Conservation (phyloP, 352 stramenopile genomes). For the Aphanomyces cochlioides region DNA sequence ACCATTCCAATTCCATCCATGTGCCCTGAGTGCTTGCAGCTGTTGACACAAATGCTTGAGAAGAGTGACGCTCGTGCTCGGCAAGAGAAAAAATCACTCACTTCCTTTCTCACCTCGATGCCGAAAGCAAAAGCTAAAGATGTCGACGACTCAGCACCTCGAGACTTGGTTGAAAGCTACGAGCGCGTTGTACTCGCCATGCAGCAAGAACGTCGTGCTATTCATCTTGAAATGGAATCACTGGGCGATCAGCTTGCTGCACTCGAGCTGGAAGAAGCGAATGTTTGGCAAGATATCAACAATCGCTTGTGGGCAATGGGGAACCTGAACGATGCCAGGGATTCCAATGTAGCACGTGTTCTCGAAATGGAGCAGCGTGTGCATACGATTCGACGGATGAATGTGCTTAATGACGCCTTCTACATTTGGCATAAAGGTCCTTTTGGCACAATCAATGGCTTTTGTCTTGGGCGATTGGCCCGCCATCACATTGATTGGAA, state of each 20-base stretch:
- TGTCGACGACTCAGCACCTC: background rate
- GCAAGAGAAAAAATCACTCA: conserved; percentile 66
- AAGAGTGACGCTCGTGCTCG: conserved; percentile 48
- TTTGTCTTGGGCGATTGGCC: conserved; percentile 64
- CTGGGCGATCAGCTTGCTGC: conserved; percentile 50
- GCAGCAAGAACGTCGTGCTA: conserved; percentile 54
- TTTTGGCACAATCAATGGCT: conserved; percentile 83
- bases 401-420: conserved; percentile 74
- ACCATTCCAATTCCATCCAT: background rate
- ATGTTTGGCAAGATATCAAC: conserved; percentile 59
- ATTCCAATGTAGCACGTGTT: conserved; percentile 51
- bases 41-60: conserved; percentile 28
- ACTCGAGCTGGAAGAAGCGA: conserved; percentile 49
- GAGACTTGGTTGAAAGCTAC: no score
- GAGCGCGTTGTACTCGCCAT: conserved; percentile 36
- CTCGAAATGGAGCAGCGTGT: conserved; percentile 53
- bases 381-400: conserved; percentile 45
- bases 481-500: conserved; percentile 75
- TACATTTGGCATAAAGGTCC: conserved; percentile 62
- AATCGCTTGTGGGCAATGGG: conserved; percentile 45
- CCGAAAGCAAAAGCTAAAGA: conserved; percentile 5
- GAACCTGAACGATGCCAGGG: conserved; percentile 53
- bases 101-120: conserved; percentile 54
- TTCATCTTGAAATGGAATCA: conserved; percentile 47
- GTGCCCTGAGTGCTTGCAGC: conserved; percentile 26